Evolutionary conservation across 306 rosid species (phyloP), one percentile per base, ranked within the genome.

Genomic region (Casuarina glauca): DNA sequence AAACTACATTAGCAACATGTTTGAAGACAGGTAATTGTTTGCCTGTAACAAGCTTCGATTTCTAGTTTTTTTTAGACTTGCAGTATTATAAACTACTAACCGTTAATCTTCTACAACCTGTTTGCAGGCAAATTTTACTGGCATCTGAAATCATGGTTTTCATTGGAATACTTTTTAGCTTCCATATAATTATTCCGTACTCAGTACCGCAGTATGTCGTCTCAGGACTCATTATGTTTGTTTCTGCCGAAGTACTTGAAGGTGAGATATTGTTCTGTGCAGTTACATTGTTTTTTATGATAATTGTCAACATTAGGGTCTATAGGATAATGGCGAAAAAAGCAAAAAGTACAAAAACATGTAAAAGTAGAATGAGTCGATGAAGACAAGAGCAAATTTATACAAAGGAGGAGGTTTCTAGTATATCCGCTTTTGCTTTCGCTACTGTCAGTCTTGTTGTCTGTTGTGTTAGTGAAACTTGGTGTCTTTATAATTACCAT

Each of bases 171-270:
- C 44, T 96, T 43, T 50, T 90, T 50, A 96, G 99, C 91, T 96
- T 96, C 89, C 78, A 93, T 62, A 1, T 86, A 44, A n/a, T 96
- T 32, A 6, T 77, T 70, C 89, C 91, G 1, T 96, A 96, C 84
- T 44, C 97, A 5, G 89, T 82, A 84, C 85, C 88, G 3, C 99
- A 96, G 74, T 96, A 96, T 75, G 92, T 96, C 73, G 76, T 83
- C 81, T 96, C 99, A 15, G 99, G 99, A 75, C 97, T 96, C 57
- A 81, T 96, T 80, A 43, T 93, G 90, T 96, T 96, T 85, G 99
- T 96, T 83, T 84, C 97, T 32, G 99, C 99, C 3, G 99, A 96
- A 93, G 99, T 96, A 78, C 98, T 96, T n/a, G 99, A 96, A 90
- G 99, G 99, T 93, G 85, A 82, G 89, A 73, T 69, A 69, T 67